A percentile compares a stretch with the other conserved stretches of the same genome.
Evolutionary conservation across 495 filamentous ascomycete genomes (phyloP).

Genomic region (Lophiotrema nucula): DNA sequence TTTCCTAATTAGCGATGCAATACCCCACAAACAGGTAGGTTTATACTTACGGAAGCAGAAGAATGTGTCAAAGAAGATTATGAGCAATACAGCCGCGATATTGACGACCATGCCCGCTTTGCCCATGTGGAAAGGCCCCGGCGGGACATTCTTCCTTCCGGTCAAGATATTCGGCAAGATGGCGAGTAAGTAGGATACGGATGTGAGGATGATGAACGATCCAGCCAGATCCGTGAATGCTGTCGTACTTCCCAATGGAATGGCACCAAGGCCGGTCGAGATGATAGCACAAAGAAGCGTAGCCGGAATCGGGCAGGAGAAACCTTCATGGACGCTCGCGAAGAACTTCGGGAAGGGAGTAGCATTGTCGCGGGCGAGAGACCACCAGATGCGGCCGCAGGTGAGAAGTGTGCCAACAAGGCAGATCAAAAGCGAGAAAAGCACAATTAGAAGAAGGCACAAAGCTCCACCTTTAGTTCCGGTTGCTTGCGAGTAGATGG

Average conservation of each 20-base stretch:
- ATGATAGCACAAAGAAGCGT: slow-evolving; percentile 62
- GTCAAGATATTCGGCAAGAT: slow-evolving; percentile 72
- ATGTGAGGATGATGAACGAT: slow-evolving; percentile 70
- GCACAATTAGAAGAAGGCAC: slow-evolving; percentile 68
- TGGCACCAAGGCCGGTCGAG: slow-evolving; percentile 65
- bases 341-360: slow-evolving; percentile 54
- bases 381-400: slow-evolving; percentile 74
- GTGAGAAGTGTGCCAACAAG: slow-evolving; percentile 71
- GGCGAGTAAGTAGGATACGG: slow-evolving; percentile 68
- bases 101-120: slow-evolving; percentile 23
- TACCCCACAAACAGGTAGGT: background rate
- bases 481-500: slow-evolving; percentile 77
- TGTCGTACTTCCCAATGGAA: slow-evolving; percentile 69
- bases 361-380: slow-evolving; percentile 71
- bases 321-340: slow-evolving; percentile 46
- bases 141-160: slow-evolving; percentile 61
- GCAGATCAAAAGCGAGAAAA: slow-evolving; percentile 62
- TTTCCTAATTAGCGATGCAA: background rate
- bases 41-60: slow-evolving; percentile 36
- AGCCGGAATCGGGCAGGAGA: slow-evolving; percentile 61
- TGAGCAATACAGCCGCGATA: slow-evolving; percentile 26
- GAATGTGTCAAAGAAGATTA: slow-evolving; percentile 36
- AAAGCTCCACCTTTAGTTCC: slow-evolving; percentile 55
- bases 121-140: slow-evolving; percentile 67
- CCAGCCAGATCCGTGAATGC: slow-evolving; percentile 75